These are phyloP conservation scores for Pseudotsuga menziesii DNA, from an alignment of 75 land plant genomes.

Conservation along the genomic window DNA sequence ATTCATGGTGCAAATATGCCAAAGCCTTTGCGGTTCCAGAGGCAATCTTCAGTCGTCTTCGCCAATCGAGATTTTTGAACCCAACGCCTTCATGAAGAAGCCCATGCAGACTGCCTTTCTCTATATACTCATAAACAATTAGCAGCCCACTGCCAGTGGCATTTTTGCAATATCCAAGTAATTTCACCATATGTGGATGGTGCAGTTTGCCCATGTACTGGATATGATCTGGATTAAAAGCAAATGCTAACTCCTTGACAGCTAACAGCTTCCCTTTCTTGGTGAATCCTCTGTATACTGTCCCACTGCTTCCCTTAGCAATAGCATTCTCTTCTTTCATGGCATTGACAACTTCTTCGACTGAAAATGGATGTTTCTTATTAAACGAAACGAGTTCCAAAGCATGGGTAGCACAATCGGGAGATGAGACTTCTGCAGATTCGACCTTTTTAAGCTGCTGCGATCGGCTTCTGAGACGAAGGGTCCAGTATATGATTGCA, in stretches of 20 bases:
- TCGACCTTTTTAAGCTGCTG: slow-evolving; percentile 23
- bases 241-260: slow-evolving; percentile 14
- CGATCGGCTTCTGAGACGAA: slow-evolving; percentile 10
- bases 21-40: slow-evolving; percentile 35
- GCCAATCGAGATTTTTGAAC: slow-evolving; percentile 1
- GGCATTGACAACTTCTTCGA: slow-evolving; percentile 23
- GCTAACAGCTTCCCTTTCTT: slow-evolving; percentile 20
- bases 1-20: slow-evolving; percentile 24
- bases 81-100: slow-evolving; percentile 10
- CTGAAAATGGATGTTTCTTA: slow-evolving; percentile 6
- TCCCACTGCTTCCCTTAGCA: slow-evolving; percentile 17
- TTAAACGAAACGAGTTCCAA: neutral
- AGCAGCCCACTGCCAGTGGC: slow-evolving; percentile 15
- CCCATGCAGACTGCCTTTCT: slow-evolving; percentile 26
- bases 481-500: neutral
- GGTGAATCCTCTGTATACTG: slow-evolving; percentile 11
- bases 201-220: slow-evolving; percentile 13
- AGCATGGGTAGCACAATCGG: slow-evolving; percentile 15
- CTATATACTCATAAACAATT: slow-evolving; percentile 26
- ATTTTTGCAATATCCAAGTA: slow-evolving; percentile 30
- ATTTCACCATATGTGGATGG: slow-evolving; percentile 27
- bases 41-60: slow-evolving; percentile 22
- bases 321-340: slow-evolving; percentile 21
- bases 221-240: neutral
- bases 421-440: slow-evolving; percentile 21